Conservation (phyloP, 2,329 filamentous ascomycete species). For the Penicillium sp. region DNA sequence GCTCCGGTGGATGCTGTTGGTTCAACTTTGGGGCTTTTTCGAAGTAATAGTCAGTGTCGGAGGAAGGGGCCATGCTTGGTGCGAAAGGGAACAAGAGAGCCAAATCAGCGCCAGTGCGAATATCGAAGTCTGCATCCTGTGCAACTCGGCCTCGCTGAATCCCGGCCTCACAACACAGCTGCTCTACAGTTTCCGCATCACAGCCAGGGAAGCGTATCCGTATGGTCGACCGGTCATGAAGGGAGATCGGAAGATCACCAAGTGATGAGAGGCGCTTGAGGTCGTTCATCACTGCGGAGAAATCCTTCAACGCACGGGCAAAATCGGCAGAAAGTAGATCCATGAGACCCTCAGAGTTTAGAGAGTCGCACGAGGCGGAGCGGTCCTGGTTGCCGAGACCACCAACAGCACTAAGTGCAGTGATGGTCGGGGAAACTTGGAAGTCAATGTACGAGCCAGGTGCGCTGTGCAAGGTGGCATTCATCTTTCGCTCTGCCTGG, state of each 20-base stretch:
- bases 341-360: conserved; percentile 80
- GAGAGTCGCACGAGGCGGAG: conserved; percentile 49
- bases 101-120: conserved; percentile 64
- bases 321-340: conserved; percentile 86
- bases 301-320: conserved; percentile 77
- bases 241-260: conserved; percentile 77
- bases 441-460: conserved; percentile 89
- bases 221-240: conserved; percentile 65
- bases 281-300: conserved; percentile 76
- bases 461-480: conserved; percentile 49
- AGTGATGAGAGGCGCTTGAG: conserved; percentile 72
- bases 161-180: conserved; percentile 82
- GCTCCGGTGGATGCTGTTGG: conserved; percentile 37
- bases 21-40: conserved; percentile 37
- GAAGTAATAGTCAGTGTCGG: conserved; percentile 45
- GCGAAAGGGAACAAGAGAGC: conserved; percentile 86
- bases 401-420: conserved; percentile 71
- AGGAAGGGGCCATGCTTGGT: conserved; percentile 54
- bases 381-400: conserved; percentile 32
- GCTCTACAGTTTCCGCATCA: conserved; percentile 76
- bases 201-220: conserved; percentile 89
- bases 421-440: conserved; percentile 81
- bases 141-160: conserved; percentile 73
- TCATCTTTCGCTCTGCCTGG: conserved; percentile 67
- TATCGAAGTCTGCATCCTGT: conserved; percentile 75